Evolutionary conservation across 192 early-diverging fungal species (phyloP).

Genomic region (Dispira parvispora): DNA sequence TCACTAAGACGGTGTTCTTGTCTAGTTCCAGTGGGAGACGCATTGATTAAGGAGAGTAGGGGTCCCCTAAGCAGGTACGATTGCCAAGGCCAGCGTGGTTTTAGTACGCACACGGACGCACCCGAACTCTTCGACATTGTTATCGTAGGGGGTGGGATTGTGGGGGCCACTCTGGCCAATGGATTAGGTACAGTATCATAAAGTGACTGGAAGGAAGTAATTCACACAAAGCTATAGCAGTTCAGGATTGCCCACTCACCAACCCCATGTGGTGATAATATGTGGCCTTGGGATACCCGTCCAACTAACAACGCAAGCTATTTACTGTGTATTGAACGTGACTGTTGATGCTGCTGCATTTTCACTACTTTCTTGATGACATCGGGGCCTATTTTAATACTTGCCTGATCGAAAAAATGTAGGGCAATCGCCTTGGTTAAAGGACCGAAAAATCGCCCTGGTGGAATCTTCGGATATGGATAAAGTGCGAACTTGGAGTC

Average conservation of each 20-base stretch:
- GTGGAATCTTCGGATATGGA: conserved; percentile 63
- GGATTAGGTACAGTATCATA: conserved; percentile 35
- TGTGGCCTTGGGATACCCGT: neutral
- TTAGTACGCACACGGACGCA: too few relatives aligned
- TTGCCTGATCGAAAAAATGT: neutral
- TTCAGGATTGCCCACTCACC: conserved; percentile 3
- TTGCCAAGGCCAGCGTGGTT: too few relatives aligned
- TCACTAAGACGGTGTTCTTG: too few relatives aligned
- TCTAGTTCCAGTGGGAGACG: too few relatives aligned
- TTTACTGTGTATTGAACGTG: neutral
- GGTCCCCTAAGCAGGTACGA: too few relatives aligned
- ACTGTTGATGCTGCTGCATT: neutral
- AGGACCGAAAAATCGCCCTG: conserved; percentile 41
- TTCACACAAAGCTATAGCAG: neutral
- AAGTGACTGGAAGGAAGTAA: neutral
- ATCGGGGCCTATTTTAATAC: neutral
- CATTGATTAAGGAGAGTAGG: too few relatives aligned
- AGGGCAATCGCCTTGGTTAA: conserved; percentile 12
- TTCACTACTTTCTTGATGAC: neutral
- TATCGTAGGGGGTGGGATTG: conserved; percentile 81
- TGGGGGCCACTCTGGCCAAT: conserved; percentile 71
- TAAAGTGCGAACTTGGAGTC: conserved; percentile 32
- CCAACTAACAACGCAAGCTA: neutral
- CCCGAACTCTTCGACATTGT: conserved; percentile 53
- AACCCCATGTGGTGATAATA: neutral